A percentile compares a stretch with the other conserved stretches of the same genome.
These are phyloP conservation scores for Pisolithus thermaeus DNA, from an alignment of 1,284 basidiomycete genomes.

Conservation along the genomic window DNA sequence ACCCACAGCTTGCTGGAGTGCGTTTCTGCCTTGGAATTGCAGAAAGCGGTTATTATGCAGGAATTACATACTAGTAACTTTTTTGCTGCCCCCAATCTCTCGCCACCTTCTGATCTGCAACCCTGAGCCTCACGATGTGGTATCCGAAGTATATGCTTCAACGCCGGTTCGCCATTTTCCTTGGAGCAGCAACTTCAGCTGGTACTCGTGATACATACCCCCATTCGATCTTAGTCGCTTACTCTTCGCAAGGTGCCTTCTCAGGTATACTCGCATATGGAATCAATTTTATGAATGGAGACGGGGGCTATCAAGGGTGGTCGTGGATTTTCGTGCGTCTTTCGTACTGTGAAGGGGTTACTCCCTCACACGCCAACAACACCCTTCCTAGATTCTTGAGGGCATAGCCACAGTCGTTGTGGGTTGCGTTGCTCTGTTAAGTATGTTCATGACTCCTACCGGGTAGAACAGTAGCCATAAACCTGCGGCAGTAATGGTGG, in stretches of 20 bases:
- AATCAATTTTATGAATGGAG: constrained; percentile 21
- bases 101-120: constrained; percentile 1
- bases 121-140: constrained; percentile 25
- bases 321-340: constrained; percentile 35
- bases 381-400: constrained; percentile 33
- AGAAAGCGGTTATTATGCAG: constrained; percentile 67
- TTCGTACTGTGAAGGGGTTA: no score
- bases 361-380: not conserved
- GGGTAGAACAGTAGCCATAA: not conserved
- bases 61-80: constrained; percentile 57
- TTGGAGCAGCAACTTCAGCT: constrained; percentile 27
- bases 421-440: constrained; percentile 26
- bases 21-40: constrained; percentile 59
- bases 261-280: constrained; percentile 28
- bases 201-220: constrained; percentile 6
- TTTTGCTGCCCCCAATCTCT: constrained; percentile 21
- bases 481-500: constrained; percentile 35
- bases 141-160: constrained; percentile 33
- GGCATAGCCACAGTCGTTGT: constrained; percentile 34
- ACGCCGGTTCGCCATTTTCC: constrained; percentile 35
- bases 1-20: constrained; percentile 54
- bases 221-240: constrained; percentile 15
- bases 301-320: constrained; percentile 25
- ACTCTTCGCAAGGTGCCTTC: constrained; percentile 22
- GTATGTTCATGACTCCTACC: constrained; percentile 12